phyloP scores from a whole-genome alignment of 495 filamentous ascomycete species.

The Lepraria neglecta region DNA sequence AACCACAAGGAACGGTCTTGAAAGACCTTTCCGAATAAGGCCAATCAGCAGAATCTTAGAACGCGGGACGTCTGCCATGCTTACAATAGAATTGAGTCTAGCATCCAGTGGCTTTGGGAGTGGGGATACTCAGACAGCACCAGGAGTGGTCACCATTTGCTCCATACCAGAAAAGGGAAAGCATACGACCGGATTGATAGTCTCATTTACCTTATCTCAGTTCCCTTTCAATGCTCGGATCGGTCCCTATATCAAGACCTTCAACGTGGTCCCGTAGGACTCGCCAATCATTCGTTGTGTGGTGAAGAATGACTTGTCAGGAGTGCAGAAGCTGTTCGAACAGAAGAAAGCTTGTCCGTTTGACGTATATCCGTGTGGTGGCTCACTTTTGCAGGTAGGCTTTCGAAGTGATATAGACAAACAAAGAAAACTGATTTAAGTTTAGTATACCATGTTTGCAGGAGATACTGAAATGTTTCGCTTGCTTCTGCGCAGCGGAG shows the following conservation, averaged over 20 bases:
- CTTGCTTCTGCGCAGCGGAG: background rate
- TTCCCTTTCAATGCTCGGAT: background rate
- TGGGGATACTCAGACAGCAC: background rate
- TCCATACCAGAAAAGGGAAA: background rate
- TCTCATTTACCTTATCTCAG: background rate
- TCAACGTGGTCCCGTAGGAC: background rate
- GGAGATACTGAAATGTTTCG: background rate
- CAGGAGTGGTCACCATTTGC: background rate
- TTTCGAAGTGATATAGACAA: no score
- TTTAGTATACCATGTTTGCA: background rate
- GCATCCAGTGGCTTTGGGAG: no score
- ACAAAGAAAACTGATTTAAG: background rate
- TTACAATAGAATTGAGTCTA: background rate
- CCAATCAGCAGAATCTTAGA: background rate
- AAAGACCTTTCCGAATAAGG: no score
- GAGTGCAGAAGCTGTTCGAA: background rate
- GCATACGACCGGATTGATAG: background rate
- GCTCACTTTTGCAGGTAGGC: conserved; percentile 2
- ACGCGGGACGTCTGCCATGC: background rate
- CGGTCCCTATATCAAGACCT: background rate
- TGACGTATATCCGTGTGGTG: conserved; percentile 3
- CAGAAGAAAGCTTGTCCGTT: conserved; percentile 1
- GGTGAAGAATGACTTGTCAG: background rate
- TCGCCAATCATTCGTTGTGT: background rate
- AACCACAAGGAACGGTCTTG: no score